Evolutionary conservation across 2,329 filamentous ascomycete species (phyloP).

Genomic region (Alternaria conjuncta): DNA sequence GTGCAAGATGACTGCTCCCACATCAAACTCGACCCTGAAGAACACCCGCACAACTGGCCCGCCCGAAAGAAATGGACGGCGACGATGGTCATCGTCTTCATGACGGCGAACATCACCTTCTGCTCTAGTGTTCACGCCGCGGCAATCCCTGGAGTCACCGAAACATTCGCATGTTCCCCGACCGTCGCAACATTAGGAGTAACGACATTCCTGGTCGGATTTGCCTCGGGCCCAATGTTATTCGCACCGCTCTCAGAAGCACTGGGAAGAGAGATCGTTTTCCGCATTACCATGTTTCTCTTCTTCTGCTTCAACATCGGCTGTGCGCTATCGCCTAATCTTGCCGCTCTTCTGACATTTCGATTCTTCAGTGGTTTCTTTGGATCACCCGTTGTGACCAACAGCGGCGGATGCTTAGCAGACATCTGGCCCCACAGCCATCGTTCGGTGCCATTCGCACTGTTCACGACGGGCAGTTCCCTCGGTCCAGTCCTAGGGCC

Average conservation of each 20-base stretch:
- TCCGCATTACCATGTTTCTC: neutral
- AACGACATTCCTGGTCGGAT: neutral
- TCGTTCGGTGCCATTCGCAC: neutral
- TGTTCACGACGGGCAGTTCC: neutral
- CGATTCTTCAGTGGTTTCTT: neutral
- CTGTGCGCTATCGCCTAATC: neutral
- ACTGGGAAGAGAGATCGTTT: neutral
- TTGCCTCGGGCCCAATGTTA: neutral
- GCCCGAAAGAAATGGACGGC: neutral
- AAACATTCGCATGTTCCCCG: neutral
- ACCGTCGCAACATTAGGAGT: neutral
- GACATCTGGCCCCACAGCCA: neutral
- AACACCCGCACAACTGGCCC: neutral
- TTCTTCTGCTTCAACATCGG: neutral
- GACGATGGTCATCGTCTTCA: neutral
- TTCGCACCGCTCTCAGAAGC: neutral
- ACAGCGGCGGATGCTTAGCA: neutral
- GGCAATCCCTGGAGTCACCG: neutral
- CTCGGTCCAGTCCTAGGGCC: neutral
- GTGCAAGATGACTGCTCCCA: neutral
- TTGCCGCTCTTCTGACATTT: neutral
- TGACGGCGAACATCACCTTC: neutral
- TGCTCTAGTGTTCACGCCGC: neutral
- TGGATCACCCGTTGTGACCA: neutral
- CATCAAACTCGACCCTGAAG: neutral